Evolutionary conservation across 352 stramenopile genomes (phyloP).

Genomic region (Globisporangium rhizosaccharum): DNA sequence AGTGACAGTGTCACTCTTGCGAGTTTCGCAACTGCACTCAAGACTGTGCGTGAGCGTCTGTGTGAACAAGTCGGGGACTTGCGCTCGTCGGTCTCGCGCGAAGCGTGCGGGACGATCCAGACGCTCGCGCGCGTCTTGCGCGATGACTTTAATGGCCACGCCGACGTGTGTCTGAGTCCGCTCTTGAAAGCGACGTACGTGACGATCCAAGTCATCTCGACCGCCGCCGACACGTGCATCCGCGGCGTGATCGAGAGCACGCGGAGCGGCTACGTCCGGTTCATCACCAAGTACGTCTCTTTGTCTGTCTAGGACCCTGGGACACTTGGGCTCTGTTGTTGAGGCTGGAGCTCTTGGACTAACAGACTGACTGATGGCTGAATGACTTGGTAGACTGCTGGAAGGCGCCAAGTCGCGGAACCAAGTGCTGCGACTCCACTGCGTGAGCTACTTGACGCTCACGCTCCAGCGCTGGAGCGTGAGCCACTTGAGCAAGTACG

Average conservation of each 20-base stretch:
- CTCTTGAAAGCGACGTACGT: constrained; percentile 84
- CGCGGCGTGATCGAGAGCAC: constrained; percentile 74
- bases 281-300: constrained; percentile 63
- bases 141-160: constrained; percentile 74
- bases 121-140: constrained; percentile 46
- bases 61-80: constrained; percentile 73
- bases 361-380: background rate
- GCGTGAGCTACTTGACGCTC: constrained; percentile 73
- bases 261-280: constrained; percentile 56
- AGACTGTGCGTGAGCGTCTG: constrained; percentile 51
- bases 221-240: constrained; percentile 63
- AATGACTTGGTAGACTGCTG: constrained; percentile 40
- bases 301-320: background rate
- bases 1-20: constrained; percentile 19
- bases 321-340: background rate
- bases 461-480: constrained; percentile 60
- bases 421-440: constrained; percentile 67
- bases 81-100: constrained; percentile 68
- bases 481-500: constrained; percentile 67
- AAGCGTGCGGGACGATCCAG: constrained; percentile 73
- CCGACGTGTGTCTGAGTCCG: constrained; percentile 62
- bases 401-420: constrained; percentile 72
- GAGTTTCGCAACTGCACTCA: constrained; percentile 37
- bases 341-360: background rate
- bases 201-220: constrained; percentile 85